Conservation (phyloP, 2,329 filamentous ascomycete species). For the Dactylellina haptotyla region DNA sequence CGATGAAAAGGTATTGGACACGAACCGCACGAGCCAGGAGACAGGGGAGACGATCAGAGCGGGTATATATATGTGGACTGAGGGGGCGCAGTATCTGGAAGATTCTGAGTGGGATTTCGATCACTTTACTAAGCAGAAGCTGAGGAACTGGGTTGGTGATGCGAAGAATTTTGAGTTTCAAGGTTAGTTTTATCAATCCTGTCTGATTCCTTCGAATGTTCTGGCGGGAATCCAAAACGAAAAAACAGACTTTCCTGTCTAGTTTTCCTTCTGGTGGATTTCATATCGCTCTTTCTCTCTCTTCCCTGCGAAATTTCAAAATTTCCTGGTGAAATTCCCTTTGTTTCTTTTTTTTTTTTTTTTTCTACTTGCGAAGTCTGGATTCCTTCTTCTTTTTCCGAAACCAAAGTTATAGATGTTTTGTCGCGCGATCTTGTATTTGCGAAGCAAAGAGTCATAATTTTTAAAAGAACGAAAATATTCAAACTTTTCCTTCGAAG, state of each 20-base stretch:
- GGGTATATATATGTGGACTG: constrained; percentile 73
- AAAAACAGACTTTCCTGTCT: constrained; percentile 23
- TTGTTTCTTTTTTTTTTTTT: constrained; percentile 14
- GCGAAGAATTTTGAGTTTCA: constrained; percentile 53
- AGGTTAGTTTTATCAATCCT: constrained; percentile 44
- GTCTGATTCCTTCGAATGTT: constrained; percentile 7
- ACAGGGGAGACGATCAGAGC: constrained; percentile 67
- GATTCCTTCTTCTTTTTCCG: constrained; percentile 6
- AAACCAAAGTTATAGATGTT: neutral
- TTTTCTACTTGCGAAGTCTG: constrained; percentile 14
- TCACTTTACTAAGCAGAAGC: constrained; percentile 80
- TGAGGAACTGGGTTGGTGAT: constrained; percentile 68
- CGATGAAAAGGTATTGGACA: constrained; percentile 61
- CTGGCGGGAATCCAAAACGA: constrained; percentile 25
- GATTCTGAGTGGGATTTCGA: constrained; percentile 86
- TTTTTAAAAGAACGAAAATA: constrained; percentile 7
- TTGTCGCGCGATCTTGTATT: constrained; percentile 51
- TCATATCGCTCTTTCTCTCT: too few species aligned
- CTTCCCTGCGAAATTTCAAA: too few species aligned
- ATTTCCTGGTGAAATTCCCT: too few species aligned
- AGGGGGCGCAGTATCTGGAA: constrained; percentile 68
- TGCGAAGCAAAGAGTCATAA: constrained; percentile 41
- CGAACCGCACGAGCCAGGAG: constrained; percentile 56
- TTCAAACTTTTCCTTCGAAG: neutral
- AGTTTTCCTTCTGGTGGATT: too few species aligned